Percentiles rank a stretch among this genome's conserved stretches.
These are phyloP conservation scores for Suhomyces kunorum DNA, from an alignment of 1,139 yeast species.

Conservation along the genomic window DNA sequence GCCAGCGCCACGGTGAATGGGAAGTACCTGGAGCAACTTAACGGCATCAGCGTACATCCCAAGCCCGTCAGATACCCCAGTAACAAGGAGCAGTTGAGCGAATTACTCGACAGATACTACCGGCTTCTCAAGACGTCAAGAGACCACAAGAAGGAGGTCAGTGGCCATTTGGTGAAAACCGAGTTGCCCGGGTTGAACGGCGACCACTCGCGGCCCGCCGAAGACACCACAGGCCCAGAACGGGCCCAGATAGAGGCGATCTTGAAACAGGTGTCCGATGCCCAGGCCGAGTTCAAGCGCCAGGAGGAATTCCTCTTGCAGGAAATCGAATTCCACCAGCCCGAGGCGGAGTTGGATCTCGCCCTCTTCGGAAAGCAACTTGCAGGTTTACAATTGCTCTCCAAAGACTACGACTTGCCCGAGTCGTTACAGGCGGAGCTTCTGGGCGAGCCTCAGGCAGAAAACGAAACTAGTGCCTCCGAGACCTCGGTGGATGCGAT, in stretches of 20 bases:
- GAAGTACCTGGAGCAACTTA: slow-evolving; percentile 1
- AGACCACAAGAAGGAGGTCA: slow-evolving; percentile 19
- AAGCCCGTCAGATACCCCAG: slow-evolving; percentile 23
- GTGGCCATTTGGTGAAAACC: slow-evolving; percentile 8
- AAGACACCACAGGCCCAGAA: slow-evolving; percentile 17
- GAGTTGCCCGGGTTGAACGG: slow-evolving; percentile 9
- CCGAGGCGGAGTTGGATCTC: slow-evolving; percentile 39
- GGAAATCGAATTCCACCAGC: slow-evolving; percentile 13
- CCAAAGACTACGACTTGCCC: slow-evolving; percentile 80
- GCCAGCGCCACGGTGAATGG: slow-evolving; percentile 2
- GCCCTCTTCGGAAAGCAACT: slow-evolving; percentile 65
- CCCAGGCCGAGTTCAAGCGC: slow-evolving; percentile 27
- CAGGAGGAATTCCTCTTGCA: slow-evolving; percentile 29
- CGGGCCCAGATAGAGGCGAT: slow-evolving; percentile 34
- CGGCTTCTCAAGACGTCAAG: slow-evolving; percentile 24
- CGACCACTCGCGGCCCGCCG: slow-evolving; percentile 4
- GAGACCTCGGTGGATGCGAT: slow-evolving; percentile 8
- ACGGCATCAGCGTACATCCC: slow-evolving; percentile 5
- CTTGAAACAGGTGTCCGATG: slow-evolving; percentile 32
- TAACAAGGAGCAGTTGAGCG: slow-evolving; percentile 33
- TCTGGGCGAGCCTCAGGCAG: slow-evolving; percentile 2
- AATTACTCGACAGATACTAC: slow-evolving; percentile 36
- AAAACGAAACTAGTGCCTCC: slow-evolving; percentile 4
- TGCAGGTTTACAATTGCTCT: slow-evolving; percentile 70
- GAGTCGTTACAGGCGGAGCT: slow-evolving; percentile 35